Base-by-base conservation (phyloP, 2,329 filamentous ascomycete genomes). In the Phaeoacremonium minimum region DNA sequence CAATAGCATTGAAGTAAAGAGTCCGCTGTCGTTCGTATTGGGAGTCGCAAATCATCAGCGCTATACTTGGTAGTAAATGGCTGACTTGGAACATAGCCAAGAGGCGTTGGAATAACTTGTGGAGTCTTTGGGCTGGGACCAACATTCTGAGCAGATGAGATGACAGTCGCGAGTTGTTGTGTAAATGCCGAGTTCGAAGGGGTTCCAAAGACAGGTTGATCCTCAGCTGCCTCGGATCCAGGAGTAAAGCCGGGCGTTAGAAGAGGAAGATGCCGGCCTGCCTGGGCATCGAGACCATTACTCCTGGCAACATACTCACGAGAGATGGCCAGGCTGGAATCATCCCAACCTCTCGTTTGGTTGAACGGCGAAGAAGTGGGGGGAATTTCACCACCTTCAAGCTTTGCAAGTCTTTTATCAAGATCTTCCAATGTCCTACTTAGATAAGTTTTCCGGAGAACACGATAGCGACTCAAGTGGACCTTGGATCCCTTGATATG, bases 1-100 rank as follows among this genome's bases (percentile, higher is more conserved):
- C 45, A 46, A 31, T 46, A 49, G 30, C 36, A 40, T 18, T 28
- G 28, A 8, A 47, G 30, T 4, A 46, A 28, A 3, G 36, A 32
- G 15, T 44, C 42, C 15, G 40, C 37, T 9, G 40, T 33, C 1
- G 13, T 33, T n/a, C 32, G 35, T 4, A 33, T 35, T 6, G 45
- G 47, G 11, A 47, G 39, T 3, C 33, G 15, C 5, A 46, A 17
- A 19, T 19, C 32, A 8, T 38, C 22, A 16, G 20, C 33, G 13
- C 39, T 37, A 28, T 18, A 5, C 19, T 31, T 15, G n/a, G 34
- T 9, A 36, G 38, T 12, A 32, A 33, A 12, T 38, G 28, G 4
- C 35, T 26, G 4, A 29, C 41, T 7, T 36, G 30, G n/a, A 26
- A 33, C 40, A 42, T 26, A 26, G n/a, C 22, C 22, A 9, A 26